These are phyloP conservation scores for Leccinum arenicola DNA, from an alignment of 768 basidiomycete genomes.

Conservation along the genomic window DNA sequence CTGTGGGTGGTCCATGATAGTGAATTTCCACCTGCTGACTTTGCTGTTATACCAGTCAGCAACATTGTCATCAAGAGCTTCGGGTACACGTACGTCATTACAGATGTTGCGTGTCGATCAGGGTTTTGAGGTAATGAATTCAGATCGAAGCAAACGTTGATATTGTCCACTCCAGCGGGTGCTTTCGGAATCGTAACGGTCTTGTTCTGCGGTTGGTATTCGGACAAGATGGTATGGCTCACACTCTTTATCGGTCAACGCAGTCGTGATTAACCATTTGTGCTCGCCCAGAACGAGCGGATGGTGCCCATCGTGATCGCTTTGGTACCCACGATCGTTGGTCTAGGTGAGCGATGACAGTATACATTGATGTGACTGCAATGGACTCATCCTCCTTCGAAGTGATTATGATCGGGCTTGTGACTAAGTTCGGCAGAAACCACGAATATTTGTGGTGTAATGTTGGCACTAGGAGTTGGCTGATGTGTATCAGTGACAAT, in stretches of 20 bases:
- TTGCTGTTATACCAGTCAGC: slow-evolving; percentile 39
- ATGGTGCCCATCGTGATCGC: slow-evolving; percentile 61
- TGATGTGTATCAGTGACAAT: slow-evolving; percentile 42
- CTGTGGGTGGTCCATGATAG: slow-evolving; percentile 39
- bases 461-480: slow-evolving; percentile 77
- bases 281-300: slow-evolving; percentile 43
- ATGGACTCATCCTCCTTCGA: background rate
- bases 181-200: slow-evolving; percentile 46
- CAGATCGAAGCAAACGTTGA: slow-evolving; percentile 59
- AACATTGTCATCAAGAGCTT: slow-evolving; percentile 62
- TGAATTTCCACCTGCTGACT: background rate
- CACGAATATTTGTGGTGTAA: slow-evolving; percentile 56
- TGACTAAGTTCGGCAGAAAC: slow-evolving; percentile 64
- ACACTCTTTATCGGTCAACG: slow-evolving; percentile 24
- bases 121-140: background rate
- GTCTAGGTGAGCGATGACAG: slow-evolving; percentile 37
- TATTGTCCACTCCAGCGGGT: slow-evolving; percentile 56
- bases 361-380: background rate
- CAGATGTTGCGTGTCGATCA: background rate
- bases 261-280: background rate
- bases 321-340: slow-evolving; percentile 56
- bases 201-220: slow-evolving; percentile 59
- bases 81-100: slow-evolving; percentile 53
- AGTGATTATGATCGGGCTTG: slow-evolving; percentile 53
- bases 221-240: slow-evolving; percentile 52